Evolutionary conservation across 1,139 yeast species (phyloP), one percentile per base, ranked within the genome.

Genomic region (Debaryomycetaceae sp.): DNA sequence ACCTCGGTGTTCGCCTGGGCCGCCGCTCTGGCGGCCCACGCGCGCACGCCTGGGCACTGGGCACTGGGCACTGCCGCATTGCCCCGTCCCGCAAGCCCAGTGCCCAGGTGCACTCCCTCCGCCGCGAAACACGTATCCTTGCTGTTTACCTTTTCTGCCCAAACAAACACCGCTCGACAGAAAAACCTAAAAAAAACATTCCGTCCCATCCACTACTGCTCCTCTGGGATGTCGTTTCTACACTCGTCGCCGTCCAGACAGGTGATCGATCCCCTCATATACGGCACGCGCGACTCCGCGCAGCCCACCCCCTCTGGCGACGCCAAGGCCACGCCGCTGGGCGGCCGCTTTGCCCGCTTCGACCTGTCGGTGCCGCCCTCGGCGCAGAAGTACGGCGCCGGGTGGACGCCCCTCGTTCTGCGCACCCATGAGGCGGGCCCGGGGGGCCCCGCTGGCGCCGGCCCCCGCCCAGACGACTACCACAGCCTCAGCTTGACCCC

Each of bases 401-500:
- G 71, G 1, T 66, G 72, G 72, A 65, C 73, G 4, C 73, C 73
- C 3, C 46, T 65, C 11, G 56, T 65, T 4, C 56, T 65, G 7
- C 64, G 63, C 32, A n/a, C n/a, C n/a, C n/a, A n/a, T n/a, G n/a
- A 32, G 18, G 34, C 33, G 5, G 34, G n/a, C 8, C 21, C 32
- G 16, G 29, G 28, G 8, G 11, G 13, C 6, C 18, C 23, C 11
- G 5, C 24, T 4, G 29, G 25, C n/a, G n/a, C 6, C 18, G 12
- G 12, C 18, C 21, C 9, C 25, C 11, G 34, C 32, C 5, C 35
- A 51, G 23, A 52, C 64, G 32, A 67, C 74, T 10, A n/a, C 14
- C 61, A 58, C 33, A 66, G 70, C 5, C 48, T 67, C 29, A 66
- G 64, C 38, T 49, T 67, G 35, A 67, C 74, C 4, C 74, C 74